Base-by-base conservation (phyloP, 495 filamentous ascomycete species). In the Daldinia concentrica region DNA sequence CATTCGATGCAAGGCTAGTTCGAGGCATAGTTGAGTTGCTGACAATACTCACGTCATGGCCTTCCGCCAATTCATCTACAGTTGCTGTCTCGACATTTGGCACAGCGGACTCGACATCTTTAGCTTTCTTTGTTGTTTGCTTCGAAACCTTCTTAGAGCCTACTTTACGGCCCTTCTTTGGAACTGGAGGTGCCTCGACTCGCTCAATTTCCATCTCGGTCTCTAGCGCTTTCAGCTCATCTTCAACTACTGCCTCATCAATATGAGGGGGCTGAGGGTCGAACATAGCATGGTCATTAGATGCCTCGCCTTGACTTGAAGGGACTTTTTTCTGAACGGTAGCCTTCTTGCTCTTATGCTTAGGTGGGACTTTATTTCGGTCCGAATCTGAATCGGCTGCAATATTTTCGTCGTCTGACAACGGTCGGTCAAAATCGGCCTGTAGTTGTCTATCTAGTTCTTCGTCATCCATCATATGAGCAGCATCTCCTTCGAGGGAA, bases 401-500 rank as follows among this genome's bases (percentile, higher is more conserved):
- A 29, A 79, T 68, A 27, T 79, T 78, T 50, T 90, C 87, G 26
- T 87, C 87, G 58, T 89, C 86, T 9, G 82, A 86, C 11, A 89
- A 67, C 6, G 81, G 87, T 37, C 84, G 79, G 15, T 89, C 90
- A 17, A 92, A 84, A 48, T 91, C 91, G 19, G 88, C 88, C 69
- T 90, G 86, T 2, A 93, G 81, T 32, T 86, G 88, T 26, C 86
- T 85, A n/a, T 93, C 89, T 34, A 93, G 83, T 58, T 92, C 91
- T 3, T 89, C 87, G 58, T 94, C 89, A 54, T 85, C 82, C 4
- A 84, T 84, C 1, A 82, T 58, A 32, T 73, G 77, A 22, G 79
- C 68, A 61, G 78, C 81, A 22, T 39, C 77, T 64, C 4, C 79
- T 45, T 72, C 84, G 80, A 57, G 82, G 72, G 64, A 85, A 14